Evolutionary conservation across 1,284 basidiomycete genomes (phyloP).

Genomic region (Puccinia triticina): DNA sequence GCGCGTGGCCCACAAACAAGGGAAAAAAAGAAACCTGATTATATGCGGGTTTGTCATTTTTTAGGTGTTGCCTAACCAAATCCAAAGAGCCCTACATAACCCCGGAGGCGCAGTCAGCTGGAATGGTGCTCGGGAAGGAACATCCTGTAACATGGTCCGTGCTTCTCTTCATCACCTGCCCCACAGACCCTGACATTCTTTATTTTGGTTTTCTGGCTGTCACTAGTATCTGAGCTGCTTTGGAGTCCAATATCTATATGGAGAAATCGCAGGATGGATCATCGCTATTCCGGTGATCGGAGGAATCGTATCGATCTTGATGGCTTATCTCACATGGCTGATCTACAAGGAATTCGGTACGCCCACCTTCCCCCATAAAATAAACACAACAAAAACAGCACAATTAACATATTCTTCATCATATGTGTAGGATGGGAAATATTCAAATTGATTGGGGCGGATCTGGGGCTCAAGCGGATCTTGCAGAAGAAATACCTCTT

Average conservation of each 20-base stretch:
- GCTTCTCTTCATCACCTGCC: background rate
- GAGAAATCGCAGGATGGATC: slow-evolving; percentile 27
- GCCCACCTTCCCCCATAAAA: too few relatives aligned
- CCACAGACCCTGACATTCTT: background rate
- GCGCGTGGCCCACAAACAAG: background rate
- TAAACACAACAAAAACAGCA: too few relatives aligned
- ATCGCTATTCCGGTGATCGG: slow-evolving; percentile 42
- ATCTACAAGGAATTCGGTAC: slow-evolving; percentile 47
- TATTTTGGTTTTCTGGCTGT: background rate
- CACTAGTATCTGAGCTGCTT: slow-evolving; percentile 44
- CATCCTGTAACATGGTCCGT: slow-evolving; percentile 45
- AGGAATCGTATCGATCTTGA: slow-evolving; percentile 19
- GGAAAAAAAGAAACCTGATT: too few relatives aligned
- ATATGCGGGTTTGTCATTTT: background rate
- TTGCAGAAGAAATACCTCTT: slow-evolving; percentile 43
- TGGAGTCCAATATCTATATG: slow-evolving; percentile 44
- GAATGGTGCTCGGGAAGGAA: slow-evolving; percentile 38
- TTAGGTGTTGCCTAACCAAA: slow-evolving; percentile 40
- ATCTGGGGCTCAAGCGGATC: slow-evolving; percentile 29
- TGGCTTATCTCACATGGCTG: slow-evolving; percentile 43
- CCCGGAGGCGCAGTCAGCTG: slow-evolving; percentile 40
- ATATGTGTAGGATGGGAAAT: slow-evolving; percentile 42
- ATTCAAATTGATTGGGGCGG: slow-evolving; percentile 42
- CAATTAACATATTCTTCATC: background rate
- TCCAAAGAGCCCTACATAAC: slow-evolving; percentile 33